Base-by-base conservation (phyloP, 352 stramenopile genomes). In the Hyaloperonospora brassicae region DNA sequence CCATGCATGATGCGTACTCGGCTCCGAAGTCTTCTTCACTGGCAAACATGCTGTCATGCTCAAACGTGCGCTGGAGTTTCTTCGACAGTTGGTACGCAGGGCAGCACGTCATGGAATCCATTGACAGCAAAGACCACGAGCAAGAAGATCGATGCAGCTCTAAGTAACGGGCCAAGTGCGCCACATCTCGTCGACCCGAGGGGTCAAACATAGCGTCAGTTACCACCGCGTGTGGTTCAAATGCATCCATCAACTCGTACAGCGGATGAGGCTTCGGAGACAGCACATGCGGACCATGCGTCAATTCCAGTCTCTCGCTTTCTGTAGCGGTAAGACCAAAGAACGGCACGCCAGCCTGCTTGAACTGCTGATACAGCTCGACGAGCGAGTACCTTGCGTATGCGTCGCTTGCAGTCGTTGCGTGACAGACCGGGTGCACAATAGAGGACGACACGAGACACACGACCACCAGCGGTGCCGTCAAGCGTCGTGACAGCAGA, bases 361-460 rank as follows among this genome's bases (percentile, higher is more conserved):
- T 41, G 6, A 85, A 70, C 14, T 77, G 66, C 11, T 73, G 54
- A 17, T 80, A 72, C 21, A 90, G 52, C 27, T 80, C 75, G 2
- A 66, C 51, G 17, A 75, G 67, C 0, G 77, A 85, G 59, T 64
- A 83, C 25, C 79, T 70, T 2, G 62, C 60, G 35, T 82, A 78
- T 13, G 76, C 79, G 52, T 90, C 79, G 21, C 69, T 71, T 5
- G 70, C 79, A 9, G 64, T 80, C 7, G 55, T 56, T 7, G 73
- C 70, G n/a, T 88, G 76, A 10, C 76, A 73, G 3, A 76, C 57
- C 22, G 79, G 79, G 39, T 79, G 77, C 34, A 82, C 55, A 13
- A 82, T 69, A 13, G 73, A 71, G 13, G 60, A 68, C 1, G 69
- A 68, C 22, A 84, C 48, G 0, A 90, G 54, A 12, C 51, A 75